Conservation (phyloP, 2,329 filamentous ascomycete genomes). For the Emmonsiellopsis sp. region DNA sequence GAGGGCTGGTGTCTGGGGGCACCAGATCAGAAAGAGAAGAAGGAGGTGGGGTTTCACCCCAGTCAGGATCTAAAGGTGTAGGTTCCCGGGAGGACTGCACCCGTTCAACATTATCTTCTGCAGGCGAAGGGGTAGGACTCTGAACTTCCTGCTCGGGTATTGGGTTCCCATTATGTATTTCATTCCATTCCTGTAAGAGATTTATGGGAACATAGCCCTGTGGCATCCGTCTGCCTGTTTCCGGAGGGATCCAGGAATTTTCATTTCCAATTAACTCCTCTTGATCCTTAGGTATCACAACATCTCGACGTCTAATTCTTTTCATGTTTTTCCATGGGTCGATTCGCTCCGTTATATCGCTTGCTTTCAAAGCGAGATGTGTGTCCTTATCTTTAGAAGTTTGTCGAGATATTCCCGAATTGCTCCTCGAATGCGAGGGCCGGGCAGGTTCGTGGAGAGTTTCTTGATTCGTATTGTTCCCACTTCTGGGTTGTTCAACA, state of each 20-base stretch:
- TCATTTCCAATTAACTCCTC: conserved; percentile 37
- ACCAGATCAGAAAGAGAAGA: conserved; percentile 10
- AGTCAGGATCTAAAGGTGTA: not conserved
- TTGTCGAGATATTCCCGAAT: too few species aligned
- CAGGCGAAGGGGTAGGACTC: not conserved
- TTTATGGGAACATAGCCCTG: conserved; percentile 26
- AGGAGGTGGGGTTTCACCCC: not conserved
- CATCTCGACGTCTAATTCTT: conserved; percentile 33
- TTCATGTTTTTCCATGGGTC: conserved; percentile 20
- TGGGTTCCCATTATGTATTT: conserved; percentile 10
- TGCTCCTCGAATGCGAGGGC: too few species aligned
- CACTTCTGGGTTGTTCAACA: too few species aligned
- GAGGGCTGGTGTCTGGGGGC: conserved; percentile 24
- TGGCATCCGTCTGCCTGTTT: conserved; percentile 18
- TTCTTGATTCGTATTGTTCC: too few species aligned
- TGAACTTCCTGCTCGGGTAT: not conserved
- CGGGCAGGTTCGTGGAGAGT: too few species aligned
- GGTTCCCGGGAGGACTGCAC: not conserved
- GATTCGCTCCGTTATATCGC: not conserved
- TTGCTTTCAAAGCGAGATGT: not conserved
- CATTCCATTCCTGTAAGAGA: conserved; percentile 30
- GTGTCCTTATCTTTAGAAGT: too few species aligned
- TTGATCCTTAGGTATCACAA: conserved; percentile 43
- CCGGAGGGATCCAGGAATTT: conserved; percentile 33
- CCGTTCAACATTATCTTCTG: not conserved